These are phyloP conservation scores for Arthonia radiata DNA, from an alignment of 495 filamentous ascomycete species.

Conservation along the genomic window DNA sequence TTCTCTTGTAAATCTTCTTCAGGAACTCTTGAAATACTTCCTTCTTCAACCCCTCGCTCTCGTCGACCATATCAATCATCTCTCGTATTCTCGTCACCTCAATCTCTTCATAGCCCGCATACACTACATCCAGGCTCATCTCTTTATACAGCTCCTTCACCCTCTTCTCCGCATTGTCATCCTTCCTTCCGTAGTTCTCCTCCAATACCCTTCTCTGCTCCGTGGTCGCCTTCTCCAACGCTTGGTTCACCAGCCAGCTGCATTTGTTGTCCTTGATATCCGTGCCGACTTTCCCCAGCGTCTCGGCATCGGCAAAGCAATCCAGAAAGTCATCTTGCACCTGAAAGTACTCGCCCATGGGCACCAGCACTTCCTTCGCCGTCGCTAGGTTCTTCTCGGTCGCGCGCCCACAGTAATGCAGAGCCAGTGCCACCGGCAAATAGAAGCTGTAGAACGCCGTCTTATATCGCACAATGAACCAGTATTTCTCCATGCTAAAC, in stretches of 20 bases:
- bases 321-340: constrained; percentile 97
- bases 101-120: constrained; percentile 74
- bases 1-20: constrained; percentile 89
- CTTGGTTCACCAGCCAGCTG: constrained; percentile 90
- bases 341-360: constrained; percentile 98
- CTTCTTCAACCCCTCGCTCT: constrained; percentile 68
- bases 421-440: constrained; percentile 78
- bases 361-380: constrained; percentile 77
- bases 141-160: constrained; percentile 78
- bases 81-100: constrained; percentile 43
- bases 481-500: constrained; percentile 87
- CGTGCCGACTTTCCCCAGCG: constrained; percentile 93
- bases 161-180: constrained; percentile 47
- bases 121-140: constrained; percentile 53
- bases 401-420: constrained; percentile 58
- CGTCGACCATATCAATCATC: constrained; percentile 59
- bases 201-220: constrained; percentile 66
- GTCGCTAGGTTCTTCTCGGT: constrained; percentile 64
- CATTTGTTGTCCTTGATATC: constrained; percentile 99
- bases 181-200: constrained; percentile 75
- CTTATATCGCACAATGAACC: constrained; percentile 98
- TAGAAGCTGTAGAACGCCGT: constrained; percentile 98
- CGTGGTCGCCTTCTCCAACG: constrained; percentile 45
- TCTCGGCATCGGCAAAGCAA: constrained; percentile 72
- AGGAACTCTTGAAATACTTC: constrained; percentile 76